Evolutionary conservation across 345 rosid genomes (phyloP), one percentile per base, ranked within the genome.

Genomic region (rapeseed (Brassica napus)): DNA sequence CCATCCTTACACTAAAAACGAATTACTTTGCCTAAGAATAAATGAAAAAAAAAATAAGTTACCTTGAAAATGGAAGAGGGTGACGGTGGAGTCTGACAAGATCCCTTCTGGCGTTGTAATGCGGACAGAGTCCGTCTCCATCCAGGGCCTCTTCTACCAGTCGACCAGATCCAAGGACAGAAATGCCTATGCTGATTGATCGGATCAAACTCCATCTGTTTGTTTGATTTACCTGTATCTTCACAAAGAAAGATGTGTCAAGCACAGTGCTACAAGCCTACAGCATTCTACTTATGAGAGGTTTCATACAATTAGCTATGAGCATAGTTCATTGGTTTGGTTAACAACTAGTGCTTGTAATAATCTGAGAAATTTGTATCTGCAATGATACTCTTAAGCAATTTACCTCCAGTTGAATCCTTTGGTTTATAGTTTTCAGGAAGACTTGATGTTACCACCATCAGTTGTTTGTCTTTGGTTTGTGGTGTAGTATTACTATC

Each of bases 91-190:
- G 77, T 71, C 70, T 76, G 83, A 81, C 35, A 65, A 49, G 18
- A 69, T 26, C 88, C 90, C 69, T 82, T 88, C 58, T 73, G 79
- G 52, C 86, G 87, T 35, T 65, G 85, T 83, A 96, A 82, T 68
- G 98, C 98, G 73, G 87, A 81, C 12, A 93, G 82, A 28, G 98
- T 92, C 71, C 85, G 97, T 69, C 87, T 84, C 98, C 98, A 93
- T 39, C 98, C 99, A 71, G 97, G 90, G 71, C 79, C 81, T 55
- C 86, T 81, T 44, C 82, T 80, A 58, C 85, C 83, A 18, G 83
- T 63, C 79, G 97, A 83, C 77, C 82, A 76, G 86, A 93, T 92
- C 99, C 99, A 92, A 18, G 97, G 97, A 84, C 99, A 93, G 83
- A 90, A 96, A 82, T 89, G 92, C 60, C 97, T 85, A 79, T 92